Base-by-base conservation (phyloP, 495 filamentous ascomycete genomes). In the Corynascus novoguineensis region DNA sequence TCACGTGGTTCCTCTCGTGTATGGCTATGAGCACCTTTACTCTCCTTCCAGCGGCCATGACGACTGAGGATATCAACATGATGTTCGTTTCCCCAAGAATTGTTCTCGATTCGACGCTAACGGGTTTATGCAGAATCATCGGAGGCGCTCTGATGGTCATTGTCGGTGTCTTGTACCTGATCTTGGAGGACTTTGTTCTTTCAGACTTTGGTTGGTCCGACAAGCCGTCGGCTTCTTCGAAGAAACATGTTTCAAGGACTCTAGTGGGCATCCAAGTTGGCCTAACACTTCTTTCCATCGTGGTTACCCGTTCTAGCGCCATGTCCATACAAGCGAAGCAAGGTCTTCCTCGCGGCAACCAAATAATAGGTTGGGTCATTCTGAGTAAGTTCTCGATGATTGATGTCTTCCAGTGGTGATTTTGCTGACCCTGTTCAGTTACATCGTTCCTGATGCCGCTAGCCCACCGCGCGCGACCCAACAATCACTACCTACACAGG, bases 261-360 rank as follows among this genome's bases (percentile, higher is more conserved):
- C 71, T 75, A 61, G 77, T 73, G 65, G 79, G 71, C 25, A 45
- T 80, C 44, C 76, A 78, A 59, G 68, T 90, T 54, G 95, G 95
- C n/a, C 80, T 97, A 57, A 82, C 95, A 50, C 66, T 88, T 24
- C 81, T 97, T 50, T 80, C 93, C 37, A 87, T 95, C 78, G 61
- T 92, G 48, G 86, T 97, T 25, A 99, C 95, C 38, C 80, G 83
- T 40, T 92, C 88, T 8, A 95, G 89, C 63, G 81, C 85, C 17
- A 71, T 83, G 45, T 92, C 90, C 17, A 67, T 99, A 31, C 89
- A 97, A 68, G 86, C 90, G 31, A 93, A 89, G 64, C 73, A 82
- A 53, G 95, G 95, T 11, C 78, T 99, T n/a, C 91, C 92, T 6
- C 72, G 86, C 5, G 93, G 95, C 32, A 96, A 95, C 63, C 90